phyloP scores from a whole-genome alignment of 768 basidiomycete genomes.

The Pleurotus tuoliensis region DNA sequence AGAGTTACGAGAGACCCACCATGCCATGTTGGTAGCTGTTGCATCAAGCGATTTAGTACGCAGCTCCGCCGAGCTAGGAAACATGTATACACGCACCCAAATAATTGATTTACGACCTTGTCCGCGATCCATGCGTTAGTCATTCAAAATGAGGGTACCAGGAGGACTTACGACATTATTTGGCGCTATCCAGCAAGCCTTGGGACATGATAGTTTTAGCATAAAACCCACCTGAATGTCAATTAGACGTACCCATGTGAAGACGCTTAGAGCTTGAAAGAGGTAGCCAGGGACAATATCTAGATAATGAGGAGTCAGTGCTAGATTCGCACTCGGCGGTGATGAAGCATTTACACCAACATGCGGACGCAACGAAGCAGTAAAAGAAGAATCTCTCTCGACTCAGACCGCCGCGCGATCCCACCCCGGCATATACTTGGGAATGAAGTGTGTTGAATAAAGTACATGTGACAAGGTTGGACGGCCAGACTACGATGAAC shows the following conservation, averaged over 20 bases:
- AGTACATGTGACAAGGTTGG: slow-evolving; percentile 68
- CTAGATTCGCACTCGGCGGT: neutral
- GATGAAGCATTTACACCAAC: slow-evolving; percentile 47
- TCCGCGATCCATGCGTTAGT: slow-evolving; percentile 11
- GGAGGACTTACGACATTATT: slow-evolving; percentile 37
- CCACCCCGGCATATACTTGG: slow-evolving; percentile 62
- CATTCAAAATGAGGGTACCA: neutral
- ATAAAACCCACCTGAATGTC: neutral
- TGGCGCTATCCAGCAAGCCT: slow-evolving; percentile 58
- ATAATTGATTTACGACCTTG: slow-evolving; percentile 62
- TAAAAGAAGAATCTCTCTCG: slow-evolving; percentile 77
- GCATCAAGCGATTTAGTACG: too few relatives aligned
- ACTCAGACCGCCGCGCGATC: slow-evolving; percentile 59
- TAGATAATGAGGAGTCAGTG: neutral
- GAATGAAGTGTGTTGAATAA: slow-evolving; percentile 82
- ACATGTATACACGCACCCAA: slow-evolving; percentile 44
- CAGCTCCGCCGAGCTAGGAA: neutral
- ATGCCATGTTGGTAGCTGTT: slow-evolving; percentile 16
- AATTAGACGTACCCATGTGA: slow-evolving; percentile 41
- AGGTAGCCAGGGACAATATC: slow-evolving; percentile 65
- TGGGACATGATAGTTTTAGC: neutral
- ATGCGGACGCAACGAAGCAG: slow-evolving; percentile 50
- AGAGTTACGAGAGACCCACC: slow-evolving; percentile 6
- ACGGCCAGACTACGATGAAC: slow-evolving; percentile 65
- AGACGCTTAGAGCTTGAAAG: slow-evolving; percentile 61